Evolutionary conservation across 1,139 yeast genomes (phyloP).

Genomic region (Ogataea hybrid): DNA sequence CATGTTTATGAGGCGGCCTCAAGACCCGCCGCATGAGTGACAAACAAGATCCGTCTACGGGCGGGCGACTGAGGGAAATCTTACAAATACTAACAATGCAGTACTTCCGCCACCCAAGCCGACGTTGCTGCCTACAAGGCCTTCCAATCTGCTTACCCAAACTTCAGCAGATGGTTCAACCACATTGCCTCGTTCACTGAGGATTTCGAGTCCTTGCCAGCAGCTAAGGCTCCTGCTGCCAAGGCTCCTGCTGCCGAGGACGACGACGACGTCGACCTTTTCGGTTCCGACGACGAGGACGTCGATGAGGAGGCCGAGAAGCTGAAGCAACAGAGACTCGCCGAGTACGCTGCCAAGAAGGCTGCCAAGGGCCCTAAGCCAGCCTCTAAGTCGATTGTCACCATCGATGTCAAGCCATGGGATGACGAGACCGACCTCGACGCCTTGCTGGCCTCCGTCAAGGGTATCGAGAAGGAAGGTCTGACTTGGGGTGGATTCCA

Average conservation of each 20-base stretch:
- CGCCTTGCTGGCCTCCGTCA: conserved; percentile 80
- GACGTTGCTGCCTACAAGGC: conserved; percentile 94
- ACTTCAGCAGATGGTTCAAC: conserved; percentile 97
- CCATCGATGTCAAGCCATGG: conserved; percentile 99
- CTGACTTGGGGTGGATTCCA: conserved; percentile 98
- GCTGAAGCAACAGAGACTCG: conserved; percentile 94
- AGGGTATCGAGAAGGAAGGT: conserved; percentile 85
- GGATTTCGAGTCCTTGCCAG: conserved; percentile 83
- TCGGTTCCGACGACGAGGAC: conserved; percentile 92
- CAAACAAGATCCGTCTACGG: conserved; percentile 36
- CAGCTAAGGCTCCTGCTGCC: conserved; percentile 61
- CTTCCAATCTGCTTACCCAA: conserved; percentile 91
- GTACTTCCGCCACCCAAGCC: conserved; percentile 90
- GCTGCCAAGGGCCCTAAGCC: conserved; percentile 91
- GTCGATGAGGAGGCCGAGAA: conserved; percentile 97
- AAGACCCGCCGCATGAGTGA: conserved; percentile 94
- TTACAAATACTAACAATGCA: conserved; percentile 28
- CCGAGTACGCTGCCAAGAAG: conserved; percentile 97
- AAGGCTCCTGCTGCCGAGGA: conserved; percentile 68
- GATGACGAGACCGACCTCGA: conserved; percentile 98
- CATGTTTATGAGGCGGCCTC: conserved; percentile 94
- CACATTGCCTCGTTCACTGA: conserved; percentile 92
- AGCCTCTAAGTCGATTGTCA: conserved; percentile 96
- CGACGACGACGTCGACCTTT: conserved; percentile 90
- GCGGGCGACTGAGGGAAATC: conserved; percentile 13